Evolutionary conservation across 2,329 filamentous ascomycete species (phyloP), one percentile per base, ranked within the genome.

Genomic region (Helotiales sp.): DNA sequence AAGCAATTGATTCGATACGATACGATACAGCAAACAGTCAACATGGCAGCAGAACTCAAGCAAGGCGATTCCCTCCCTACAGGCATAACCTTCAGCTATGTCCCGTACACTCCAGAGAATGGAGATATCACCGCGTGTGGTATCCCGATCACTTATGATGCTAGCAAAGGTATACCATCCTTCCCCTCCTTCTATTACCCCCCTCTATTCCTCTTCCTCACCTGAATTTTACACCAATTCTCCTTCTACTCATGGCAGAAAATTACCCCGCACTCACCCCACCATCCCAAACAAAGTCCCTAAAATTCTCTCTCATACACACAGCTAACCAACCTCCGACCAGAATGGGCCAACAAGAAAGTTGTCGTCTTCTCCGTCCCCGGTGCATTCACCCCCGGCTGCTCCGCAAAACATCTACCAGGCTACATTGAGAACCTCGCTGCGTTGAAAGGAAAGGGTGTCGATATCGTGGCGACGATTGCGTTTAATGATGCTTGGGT

Each of bases 51-150:
- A 69, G 63, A 69, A 59, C 67, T 75, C 64, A 76, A 94, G 80
- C 86, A 86, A 78, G 94, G 94, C 78, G 93, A 97, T 80, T 83
- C 84, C 79, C 95, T 98, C 86, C 94, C 94, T 74, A 83, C 89
- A 74, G 91, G 86, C 75, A 90, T 97, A 69, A 84, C 85, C 80
- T 97, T 97, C 85, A 91, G 88, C 76, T 96, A 94, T 86, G 87
- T 96, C 73, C 90, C 92, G 69, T 93, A 92, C 80, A 86, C 88
- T 15, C 82, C 86, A 65, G 92, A 95, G 75, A 86, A 83, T 60
- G 82, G 86, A 71, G 85, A 87, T 72, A 86, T 96, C 75, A 92
- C 87, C 63, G 83, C 87, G 70, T 97, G 94, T 80, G 93, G 93
- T 73, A 86, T 91, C 66, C 93, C 93, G 69, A 85, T 89, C 77